Base-by-base conservation (phyloP, 139 green algal species). In the Desmodesmus armatus region DNA sequence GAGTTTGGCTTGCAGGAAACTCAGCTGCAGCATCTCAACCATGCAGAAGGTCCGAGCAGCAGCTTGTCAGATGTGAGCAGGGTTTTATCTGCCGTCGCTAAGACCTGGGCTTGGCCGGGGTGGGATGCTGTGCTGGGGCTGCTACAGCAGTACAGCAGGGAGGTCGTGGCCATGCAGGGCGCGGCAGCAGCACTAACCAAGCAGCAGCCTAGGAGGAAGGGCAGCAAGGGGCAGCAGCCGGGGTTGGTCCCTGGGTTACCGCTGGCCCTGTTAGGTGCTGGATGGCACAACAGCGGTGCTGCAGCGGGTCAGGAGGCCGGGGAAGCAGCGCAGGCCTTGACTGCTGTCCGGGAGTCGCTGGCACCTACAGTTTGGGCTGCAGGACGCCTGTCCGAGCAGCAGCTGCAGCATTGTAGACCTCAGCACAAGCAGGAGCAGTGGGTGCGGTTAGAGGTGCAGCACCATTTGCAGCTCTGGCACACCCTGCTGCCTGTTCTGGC, bases 71-170 rank as follows among this genome's bases (percentile, higher is more conserved):
- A 80, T 25, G 73, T 27, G 2, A 31, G 49, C 25, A 3, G 47
- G 73, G 47, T 80, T 31, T 33, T 80, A 5, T 67, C 47, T 65
- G 31, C 73, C 0, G n/a, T 80, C 19, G 73, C 73, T 5, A 69
- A 67, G 33, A 25, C 73, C 29, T 33, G 49, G 31, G 29, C 53
- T 5, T 43, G 47, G 73, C 73, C 73, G 0, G 49, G 73, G 3
- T 80, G 73, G 73, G 3, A 47, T 5, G 27, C 31, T 27, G 25
- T 80, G 23, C 73, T 67, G 17, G 15, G 19, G 5, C 31, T 80
- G 47, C 31, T 80, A 0, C 3, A 29, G 47, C 73, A 80, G 49
- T 80, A 80, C 73, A 80, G 33, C 25, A 11, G 33, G 37, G 73
- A n/a, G 23, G 33, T 80, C 31, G 63, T 15, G 17, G 63, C 3